phyloP scores from a whole-genome alignment of 1,284 basidiomycete genomes.

The Neolentinus lepideus region DNA sequence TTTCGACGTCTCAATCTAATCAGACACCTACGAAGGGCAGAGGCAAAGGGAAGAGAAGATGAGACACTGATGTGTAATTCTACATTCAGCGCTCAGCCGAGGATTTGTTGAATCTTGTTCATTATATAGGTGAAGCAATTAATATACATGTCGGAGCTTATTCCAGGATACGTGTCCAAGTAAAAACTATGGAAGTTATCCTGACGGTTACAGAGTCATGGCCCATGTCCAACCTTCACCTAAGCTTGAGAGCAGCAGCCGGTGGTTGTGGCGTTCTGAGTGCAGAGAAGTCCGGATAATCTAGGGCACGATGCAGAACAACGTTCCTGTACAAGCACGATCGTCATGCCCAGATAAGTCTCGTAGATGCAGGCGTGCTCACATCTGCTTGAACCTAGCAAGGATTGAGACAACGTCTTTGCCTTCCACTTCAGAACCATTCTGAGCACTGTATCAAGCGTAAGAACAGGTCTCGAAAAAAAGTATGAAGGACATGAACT shows the following conservation, averaged over 20 bases:
- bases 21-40: neutral
- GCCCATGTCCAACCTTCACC: neutral
- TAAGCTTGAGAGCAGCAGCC: neutral
- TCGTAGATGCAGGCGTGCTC: slow-evolving; percentile 10
- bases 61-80: neutral
- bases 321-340: slow-evolving; percentile 39
- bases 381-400: slow-evolving; percentile 62
- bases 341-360: neutral
- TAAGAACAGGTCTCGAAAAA: neutral
- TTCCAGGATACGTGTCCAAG: neutral
- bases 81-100: too few relatives aligned
- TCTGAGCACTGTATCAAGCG: neutral
- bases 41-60: slow-evolving; percentile 1
- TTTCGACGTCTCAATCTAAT: neutral
- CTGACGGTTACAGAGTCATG: neutral
- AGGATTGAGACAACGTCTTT: slow-evolving; percentile 42
- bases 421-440: slow-evolving; percentile 26
- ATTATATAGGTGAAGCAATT: neutral
- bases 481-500: neutral
- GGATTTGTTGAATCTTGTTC: neutral
- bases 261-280: neutral
- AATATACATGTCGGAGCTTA: neutral
- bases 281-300: slow-evolving; percentile 29
- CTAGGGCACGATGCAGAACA: slow-evolving; percentile 46
- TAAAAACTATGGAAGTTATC: neutral